Base-by-base conservation (phyloP, 495 filamentous ascomycete genomes). In the Tuber aestivum region DNA sequence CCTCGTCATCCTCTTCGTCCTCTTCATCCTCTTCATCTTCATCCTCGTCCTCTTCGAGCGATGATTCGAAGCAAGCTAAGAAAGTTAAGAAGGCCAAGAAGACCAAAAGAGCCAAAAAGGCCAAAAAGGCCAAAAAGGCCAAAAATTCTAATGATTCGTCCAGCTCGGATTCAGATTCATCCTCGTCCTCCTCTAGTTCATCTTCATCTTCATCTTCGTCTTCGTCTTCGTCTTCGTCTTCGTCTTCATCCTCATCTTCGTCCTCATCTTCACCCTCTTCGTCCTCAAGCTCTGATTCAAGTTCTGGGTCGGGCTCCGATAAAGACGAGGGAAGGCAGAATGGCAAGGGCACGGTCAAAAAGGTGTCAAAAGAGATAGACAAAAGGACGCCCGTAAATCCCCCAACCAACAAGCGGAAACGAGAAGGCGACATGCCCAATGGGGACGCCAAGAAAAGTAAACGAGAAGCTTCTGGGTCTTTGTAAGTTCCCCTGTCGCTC, bases 21-120 rank as follows among this genome's bases (percentile, higher is more conserved):
- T 73, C 38, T 21, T 61, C 73, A 23, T 70, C 45, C 16, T 41
- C 38, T 16, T 61, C 73, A 32, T 70, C 69, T 7, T 72, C 74
- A 10, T 45, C 70, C 9, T 75, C 74, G 5, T 38, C 70, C 35
- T 56, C 74, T 41, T 72, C 74, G 27, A 27, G 50, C 23, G 69
- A 48, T 27, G 40, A 71, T 45, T 93, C 94, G 86, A 88, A 87
- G 81, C 90, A 88, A 83, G 93, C 92, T 85, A 97, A 69, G 20
- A 70, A 74, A 37, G 10, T 20, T 32, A 70, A 42, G 32, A 72
- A 69, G 45, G 79, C 35, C 32, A 77, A 48, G 21, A 74, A 77
- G 72, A 80, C 65, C 16, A 65, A 77, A 16, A 85, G 85, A 71
- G 42, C 79, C 14, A 85, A 85, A 74, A 86, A 85, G 74, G 77